Conservation (phyloP, 2,329 filamentous ascomycete genomes). For the Macrophomina tecta region DNA sequence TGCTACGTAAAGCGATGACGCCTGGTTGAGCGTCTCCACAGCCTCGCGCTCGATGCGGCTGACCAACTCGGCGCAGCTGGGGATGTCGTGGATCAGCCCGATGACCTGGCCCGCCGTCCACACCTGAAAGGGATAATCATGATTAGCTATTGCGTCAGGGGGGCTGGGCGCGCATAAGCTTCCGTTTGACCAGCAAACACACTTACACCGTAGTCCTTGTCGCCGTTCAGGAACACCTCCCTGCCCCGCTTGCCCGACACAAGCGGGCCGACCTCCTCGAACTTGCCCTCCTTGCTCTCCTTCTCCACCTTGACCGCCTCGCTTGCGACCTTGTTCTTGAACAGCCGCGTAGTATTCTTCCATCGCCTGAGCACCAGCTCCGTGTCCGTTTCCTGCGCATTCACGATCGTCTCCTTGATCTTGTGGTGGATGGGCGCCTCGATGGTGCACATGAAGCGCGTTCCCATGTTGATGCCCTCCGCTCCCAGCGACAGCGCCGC, state of each 20-base stretch:
- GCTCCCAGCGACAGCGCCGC: conserved; percentile 89
- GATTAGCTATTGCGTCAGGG: conserved; percentile 27
- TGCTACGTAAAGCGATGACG: conserved; percentile 44
- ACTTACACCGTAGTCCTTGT: conserved; percentile 86
- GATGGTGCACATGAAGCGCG: conserved; percentile 93
- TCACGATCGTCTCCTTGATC: conserved; percentile 92
- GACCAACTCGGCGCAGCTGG: conserved; percentile 54
- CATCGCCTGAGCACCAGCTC: conserved; percentile 85
- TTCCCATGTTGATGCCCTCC: conserved; percentile 98
- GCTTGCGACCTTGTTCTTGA: conserved; percentile 85
- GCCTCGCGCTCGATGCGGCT: conserved; percentile 55
- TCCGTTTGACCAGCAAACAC: not conserved
- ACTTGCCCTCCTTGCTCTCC: conserved; percentile 83
- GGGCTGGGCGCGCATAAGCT: not conserved
- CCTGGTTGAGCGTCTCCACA: conserved; percentile 48
- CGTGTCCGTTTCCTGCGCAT: conserved; percentile 88
- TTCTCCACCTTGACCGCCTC: conserved; percentile 83
- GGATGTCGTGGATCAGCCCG: conserved; percentile 59
- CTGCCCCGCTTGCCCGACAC: conserved; percentile 90
- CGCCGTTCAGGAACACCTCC: conserved; percentile 90
- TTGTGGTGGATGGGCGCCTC: conserved; percentile 92
- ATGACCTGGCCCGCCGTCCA: conserved; percentile 99
- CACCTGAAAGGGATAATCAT: conserved; percentile 62
- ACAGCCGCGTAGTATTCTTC: conserved; percentile 90
- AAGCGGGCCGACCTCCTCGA: conserved; percentile 82